Conservation (phyloP, 257 asterid genomes). For the Petunia secreta region DNA sequence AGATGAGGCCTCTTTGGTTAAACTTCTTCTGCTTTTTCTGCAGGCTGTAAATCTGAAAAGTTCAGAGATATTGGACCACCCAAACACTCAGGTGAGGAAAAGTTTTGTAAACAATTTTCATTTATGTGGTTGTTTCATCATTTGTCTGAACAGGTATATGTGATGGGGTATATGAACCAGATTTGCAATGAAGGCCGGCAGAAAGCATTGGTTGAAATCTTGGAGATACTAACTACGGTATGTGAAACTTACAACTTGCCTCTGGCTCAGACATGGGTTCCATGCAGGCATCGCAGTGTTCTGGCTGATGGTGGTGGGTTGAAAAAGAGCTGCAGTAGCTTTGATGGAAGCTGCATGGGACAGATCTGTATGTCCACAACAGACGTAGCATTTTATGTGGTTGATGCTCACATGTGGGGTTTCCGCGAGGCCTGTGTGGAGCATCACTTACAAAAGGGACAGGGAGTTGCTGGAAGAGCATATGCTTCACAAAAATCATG, state of each 20-base stretch:
- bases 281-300: slow-evolving; percentile 30
- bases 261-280: slow-evolving; percentile 40
- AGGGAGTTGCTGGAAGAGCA: slow-evolving; percentile 38
- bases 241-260: slow-evolving; percentile 34
- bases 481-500: slow-evolving; percentile 24
- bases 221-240: slow-evolving; percentile 29
- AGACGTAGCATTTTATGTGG: slow-evolving; percentile 30
- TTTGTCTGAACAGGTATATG: slow-evolving; percentile 27
- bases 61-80: slow-evolving; percentile 77
- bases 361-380: slow-evolving; percentile 27
- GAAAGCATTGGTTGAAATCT: slow-evolving; percentile 37
- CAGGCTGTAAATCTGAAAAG: slow-evolving; percentile 94
- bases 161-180: slow-evolving; percentile 42
- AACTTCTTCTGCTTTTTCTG: slow-evolving; percentile 46
- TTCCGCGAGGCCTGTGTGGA: slow-evolving; percentile 35
- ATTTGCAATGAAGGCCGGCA: slow-evolving; percentile 89
- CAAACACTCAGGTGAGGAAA: slow-evolving; percentile 65
- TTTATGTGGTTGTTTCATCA: slow-evolving; percentile 23
- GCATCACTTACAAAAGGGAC: slow-evolving; percentile 34
- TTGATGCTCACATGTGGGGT: slow-evolving; percentile 33
- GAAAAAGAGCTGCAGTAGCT: slow-evolving; percentile 31
- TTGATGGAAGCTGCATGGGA: slow-evolving; percentile 29
- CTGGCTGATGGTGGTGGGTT: slow-evolving; percentile 26
- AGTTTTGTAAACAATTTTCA: neutral
- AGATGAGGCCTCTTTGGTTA: slow-evolving; percentile 15